Evolutionary conservation across 179 eudicot genomes (phyloP).

Genomic region (Spinacia oleracea): DNA sequence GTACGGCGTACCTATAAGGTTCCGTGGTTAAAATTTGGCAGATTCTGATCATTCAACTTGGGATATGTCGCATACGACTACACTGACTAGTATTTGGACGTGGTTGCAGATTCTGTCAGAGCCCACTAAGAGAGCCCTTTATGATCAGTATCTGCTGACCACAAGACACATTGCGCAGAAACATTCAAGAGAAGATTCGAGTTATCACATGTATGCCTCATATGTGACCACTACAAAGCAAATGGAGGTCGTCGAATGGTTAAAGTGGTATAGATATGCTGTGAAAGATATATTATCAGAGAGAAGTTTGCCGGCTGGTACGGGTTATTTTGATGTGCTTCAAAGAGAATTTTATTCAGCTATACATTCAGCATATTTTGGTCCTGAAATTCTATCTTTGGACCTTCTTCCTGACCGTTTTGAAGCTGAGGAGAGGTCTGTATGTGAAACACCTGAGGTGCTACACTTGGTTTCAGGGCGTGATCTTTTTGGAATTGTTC

Average conservation of each 20-base stretch:
- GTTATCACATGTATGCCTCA: slow-evolving; percentile 53
- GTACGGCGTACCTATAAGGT: background rate
- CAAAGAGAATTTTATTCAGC: slow-evolving; percentile 86
- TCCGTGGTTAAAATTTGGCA: background rate
- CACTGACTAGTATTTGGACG: slow-evolving; percentile 12
- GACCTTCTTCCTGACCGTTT: slow-evolving; percentile 89
- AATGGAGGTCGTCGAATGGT: slow-evolving; percentile 98
- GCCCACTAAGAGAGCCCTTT: slow-evolving; percentile 67
- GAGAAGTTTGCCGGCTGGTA: slow-evolving; percentile 64
- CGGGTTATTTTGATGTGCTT: slow-evolving; percentile 79
- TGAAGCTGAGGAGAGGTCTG: slow-evolving; percentile 95
- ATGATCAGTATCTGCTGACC: slow-evolving; percentile 65
- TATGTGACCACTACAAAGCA: slow-evolving; percentile 46
- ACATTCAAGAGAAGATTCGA: slow-evolving; percentile 39
- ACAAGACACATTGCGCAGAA: slow-evolving; percentile 44
- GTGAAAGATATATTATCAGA: slow-evolving; percentile 70
- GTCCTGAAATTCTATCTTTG: slow-evolving; percentile 65
- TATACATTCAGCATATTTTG: slow-evolving; percentile 80
- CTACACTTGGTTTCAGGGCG: slow-evolving; percentile 95
- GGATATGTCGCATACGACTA: too few relatives aligned
- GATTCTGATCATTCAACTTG: background rate
- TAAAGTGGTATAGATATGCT: slow-evolving; percentile 85
- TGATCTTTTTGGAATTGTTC: slow-evolving; percentile 81
- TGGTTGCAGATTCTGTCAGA: slow-evolving; percentile 80
- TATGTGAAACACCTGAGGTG: slow-evolving; percentile 68